Conservation (phyloP, 306 rosid species). For the Sechiopsis laciniata region DNA sequence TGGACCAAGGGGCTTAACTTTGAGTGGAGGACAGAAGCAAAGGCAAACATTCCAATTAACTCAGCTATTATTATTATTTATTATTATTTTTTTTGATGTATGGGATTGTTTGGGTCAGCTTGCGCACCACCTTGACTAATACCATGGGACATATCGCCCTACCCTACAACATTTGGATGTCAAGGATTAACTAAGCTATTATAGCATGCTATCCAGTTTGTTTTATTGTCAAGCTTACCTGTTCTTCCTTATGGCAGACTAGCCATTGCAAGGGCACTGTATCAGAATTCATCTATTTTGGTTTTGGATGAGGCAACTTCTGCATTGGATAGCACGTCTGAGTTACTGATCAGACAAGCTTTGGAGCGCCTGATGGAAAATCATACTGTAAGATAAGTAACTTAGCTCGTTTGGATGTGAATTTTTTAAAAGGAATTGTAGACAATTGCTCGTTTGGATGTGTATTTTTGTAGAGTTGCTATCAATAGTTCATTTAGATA, state of each 20-base stretch:
- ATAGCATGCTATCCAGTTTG: neutral
- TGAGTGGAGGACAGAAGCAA: slow-evolving; percentile 96
- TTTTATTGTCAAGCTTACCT: slow-evolving; percentile 4
- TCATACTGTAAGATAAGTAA: slow-evolving; percentile 50
- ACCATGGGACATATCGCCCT: no score
- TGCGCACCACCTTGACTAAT: no score
- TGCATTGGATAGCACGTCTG: slow-evolving; percentile 76
- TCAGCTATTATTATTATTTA: neutral
- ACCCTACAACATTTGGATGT: no score
- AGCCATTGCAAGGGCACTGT: slow-evolving; percentile 82
- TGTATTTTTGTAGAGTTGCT: no score
- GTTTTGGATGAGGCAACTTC: slow-evolving; percentile 92
- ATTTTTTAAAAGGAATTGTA: no score
- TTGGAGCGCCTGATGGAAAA: slow-evolving; percentile 67
- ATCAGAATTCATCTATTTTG: slow-evolving; percentile 64
- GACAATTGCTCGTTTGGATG: no score
- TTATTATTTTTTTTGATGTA: no score
- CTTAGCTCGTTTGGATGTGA: neutral
- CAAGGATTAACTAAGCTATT: neutral
- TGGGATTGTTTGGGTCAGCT: no score
- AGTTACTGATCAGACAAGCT: slow-evolving; percentile 68
- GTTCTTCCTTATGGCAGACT: slow-evolving; percentile 44
- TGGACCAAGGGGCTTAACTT: slow-evolving; percentile 80
- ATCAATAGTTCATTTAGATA: no score
- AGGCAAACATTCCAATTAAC: slow-evolving; percentile 37